Evolutionary conservation across 352 stramenopile genomes (phyloP), one percentile per base, ranked within the genome.

Genomic region (Elongisporangium prolatum): DNA sequence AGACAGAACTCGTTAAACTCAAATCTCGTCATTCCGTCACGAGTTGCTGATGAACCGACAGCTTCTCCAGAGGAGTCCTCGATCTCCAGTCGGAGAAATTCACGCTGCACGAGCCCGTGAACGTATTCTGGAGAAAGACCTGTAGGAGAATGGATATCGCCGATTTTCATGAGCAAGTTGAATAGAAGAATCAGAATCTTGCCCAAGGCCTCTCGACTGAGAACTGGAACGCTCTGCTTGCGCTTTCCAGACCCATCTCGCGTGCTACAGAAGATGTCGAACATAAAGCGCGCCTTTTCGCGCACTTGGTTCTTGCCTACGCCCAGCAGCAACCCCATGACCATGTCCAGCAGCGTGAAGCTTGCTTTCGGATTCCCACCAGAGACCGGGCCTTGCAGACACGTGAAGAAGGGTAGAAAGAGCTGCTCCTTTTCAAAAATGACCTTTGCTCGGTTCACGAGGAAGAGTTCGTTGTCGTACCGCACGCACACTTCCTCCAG

Each of bases 1-100:
- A 75, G 65, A 40, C 84, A 89, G 58, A 84, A 91, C 1, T 52
- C 65, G n/a, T 71, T 68, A 60, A 96, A 95, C 57, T 97, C 89
- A 28, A 82, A 69, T 3, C 57, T 54, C 1, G 90, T 97, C 84
- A 97, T 93, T 1, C 72, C 86, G 48, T 69, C 47, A 6, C 18
- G 18, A 6, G 53, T 25, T 3, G 0, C 44, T 40, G 50, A 44
- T 7, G 7, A 2, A 11, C 3, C 8, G 13, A 8, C 2, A 2
- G 7, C 22, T 54, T 21, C 72, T 40, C 48, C 60, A 17, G 47
- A 52, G 0, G 57, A 68, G 20, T 34, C 44, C 6, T 54, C 5
- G 16, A 74, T 67, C n/a, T 84, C 63, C 16, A 91, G 50, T 24
- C 77, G 70, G n/a, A 89, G 54, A 24, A 86, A 91, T 25, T 89